These are phyloP conservation scores for Aspergillus haitiensis DNA, from an alignment of 495 filamentous ascomycete genomes.

Conservation along the genomic window DNA sequence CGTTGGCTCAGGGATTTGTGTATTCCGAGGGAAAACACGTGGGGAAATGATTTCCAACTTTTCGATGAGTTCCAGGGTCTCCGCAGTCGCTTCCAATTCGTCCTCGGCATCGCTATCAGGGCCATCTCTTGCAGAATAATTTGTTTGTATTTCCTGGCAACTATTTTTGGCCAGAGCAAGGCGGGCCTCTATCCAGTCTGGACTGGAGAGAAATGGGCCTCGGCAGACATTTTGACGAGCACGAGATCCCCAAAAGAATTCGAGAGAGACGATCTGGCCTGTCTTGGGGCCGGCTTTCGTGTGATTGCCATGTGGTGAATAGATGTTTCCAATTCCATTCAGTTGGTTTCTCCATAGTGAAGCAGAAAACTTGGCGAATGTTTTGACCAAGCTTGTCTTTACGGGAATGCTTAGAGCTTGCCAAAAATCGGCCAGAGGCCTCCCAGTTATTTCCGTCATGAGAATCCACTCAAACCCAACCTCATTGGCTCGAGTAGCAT, in stretches of 20 bases:
- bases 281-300: background rate
- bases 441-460: background rate
- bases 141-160: too few relatives aligned
- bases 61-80: background rate
- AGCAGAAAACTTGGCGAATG: too few relatives aligned
- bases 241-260: background rate
- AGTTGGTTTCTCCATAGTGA: too few relatives aligned
- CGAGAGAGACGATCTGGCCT: background rate
- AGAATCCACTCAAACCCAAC: constrained; percentile 8
- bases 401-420: background rate
- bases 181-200: background rate
- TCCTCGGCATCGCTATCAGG: background rate
- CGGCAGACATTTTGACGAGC: background rate
- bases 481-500: background rate
- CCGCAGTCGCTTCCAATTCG: background rate
- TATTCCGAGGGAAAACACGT: background rate
- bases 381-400: too few relatives aligned
- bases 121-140: background rate
- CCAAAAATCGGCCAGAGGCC: background rate
- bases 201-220: background rate
- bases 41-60: background rate
- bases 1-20: background rate
- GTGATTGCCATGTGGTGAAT: too few relatives aligned
- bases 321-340: too few relatives aligned
- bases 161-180: background rate